Conservation (phyloP, 2,329 filamentous ascomycete species). For the Epichloe typhina region DNA sequence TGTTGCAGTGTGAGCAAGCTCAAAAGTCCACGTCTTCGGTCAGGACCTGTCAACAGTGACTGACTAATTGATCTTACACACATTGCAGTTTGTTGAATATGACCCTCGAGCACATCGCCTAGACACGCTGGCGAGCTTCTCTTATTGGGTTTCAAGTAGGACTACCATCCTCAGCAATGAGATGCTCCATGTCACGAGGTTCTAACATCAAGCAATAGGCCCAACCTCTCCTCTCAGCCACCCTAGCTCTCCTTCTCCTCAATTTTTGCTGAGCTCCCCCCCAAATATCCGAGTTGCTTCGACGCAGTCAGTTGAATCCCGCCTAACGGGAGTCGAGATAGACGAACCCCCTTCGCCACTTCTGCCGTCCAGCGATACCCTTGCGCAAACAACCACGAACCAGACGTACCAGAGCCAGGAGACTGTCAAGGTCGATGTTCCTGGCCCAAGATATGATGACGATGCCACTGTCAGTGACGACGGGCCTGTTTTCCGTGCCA, state of each 20-base stretch:
- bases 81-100: slow-evolving; percentile 83
- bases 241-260: slow-evolving; percentile 55
- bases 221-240: slow-evolving; percentile 32
- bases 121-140: slow-evolving; percentile 80
- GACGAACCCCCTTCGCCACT: slow-evolving; percentile 47
- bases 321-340: slow-evolving; percentile 58
- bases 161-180: neutral
- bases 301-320: slow-evolving; percentile 71
- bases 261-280: slow-evolving; percentile 59
- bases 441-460: slow-evolving; percentile 71
- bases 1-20: slow-evolving; percentile 59
- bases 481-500: slow-evolving; percentile 88
- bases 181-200: neutral
- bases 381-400: slow-evolving; percentile 13
- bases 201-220: slow-evolving; percentile 22
- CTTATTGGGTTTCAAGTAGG: slow-evolving; percentile 84
- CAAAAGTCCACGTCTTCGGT: neutral
- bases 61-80: neutral
- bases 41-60: neutral
- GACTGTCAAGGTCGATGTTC: slow-evolving; percentile 72
- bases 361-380: slow-evolving; percentile 24
- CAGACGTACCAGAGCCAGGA: slow-evolving; percentile 24
- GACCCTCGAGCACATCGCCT: slow-evolving; percentile 83
- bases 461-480: slow-evolving; percentile 80
- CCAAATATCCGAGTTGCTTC: slow-evolving; percentile 75